These are phyloP conservation scores for Suhomyces taliae DNA, from an alignment of 1,139 yeast genomes.

Conservation along the genomic window DNA sequence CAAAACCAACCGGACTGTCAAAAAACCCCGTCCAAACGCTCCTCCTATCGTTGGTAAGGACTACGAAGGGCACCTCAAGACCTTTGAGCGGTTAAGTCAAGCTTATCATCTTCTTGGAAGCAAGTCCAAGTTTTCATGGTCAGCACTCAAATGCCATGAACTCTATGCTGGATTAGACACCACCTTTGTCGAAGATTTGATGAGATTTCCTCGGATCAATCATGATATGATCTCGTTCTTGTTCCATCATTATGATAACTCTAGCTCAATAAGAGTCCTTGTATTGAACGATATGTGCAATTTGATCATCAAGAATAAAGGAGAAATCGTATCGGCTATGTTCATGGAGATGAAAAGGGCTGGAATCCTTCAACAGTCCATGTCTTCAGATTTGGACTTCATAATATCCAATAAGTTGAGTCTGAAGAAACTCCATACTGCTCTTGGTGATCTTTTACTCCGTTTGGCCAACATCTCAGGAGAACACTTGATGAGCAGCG, in stretches of 20 bases:
- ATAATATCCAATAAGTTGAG: neutral
- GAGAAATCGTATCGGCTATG: constrained; percentile 6
- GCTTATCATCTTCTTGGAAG: constrained; percentile 17
- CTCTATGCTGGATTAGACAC: constrained; percentile 13
- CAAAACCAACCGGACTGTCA: no score
- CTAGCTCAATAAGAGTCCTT: constrained; percentile 22
- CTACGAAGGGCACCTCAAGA: neutral
- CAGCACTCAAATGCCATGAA: constrained; percentile 18
- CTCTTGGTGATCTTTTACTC: constrained; percentile 7
- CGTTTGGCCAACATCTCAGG: constrained; percentile 16
- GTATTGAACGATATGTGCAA: constrained; percentile 20
- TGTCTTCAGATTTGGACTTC: constrained; percentile 1
- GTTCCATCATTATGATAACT: constrained; percentile 15
- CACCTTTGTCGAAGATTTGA: constrained; percentile 22
- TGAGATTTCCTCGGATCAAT: constrained; percentile 20
- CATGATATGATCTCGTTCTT: constrained; percentile 19
- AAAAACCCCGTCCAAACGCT: neutral
- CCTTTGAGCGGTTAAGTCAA: constrained; percentile 17
- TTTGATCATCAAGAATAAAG: constrained; percentile 13
- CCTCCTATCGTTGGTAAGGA: neutral
- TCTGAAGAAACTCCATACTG: neutral
- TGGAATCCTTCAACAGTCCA: neutral
- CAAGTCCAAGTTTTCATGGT: constrained; percentile 14
- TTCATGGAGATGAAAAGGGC: constrained; percentile 7
- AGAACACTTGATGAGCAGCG: constrained; percentile 25